Evolutionary conservation across 345 rosid genomes (phyloP).

Genomic region (Abelmoschus esculentus): DNA sequence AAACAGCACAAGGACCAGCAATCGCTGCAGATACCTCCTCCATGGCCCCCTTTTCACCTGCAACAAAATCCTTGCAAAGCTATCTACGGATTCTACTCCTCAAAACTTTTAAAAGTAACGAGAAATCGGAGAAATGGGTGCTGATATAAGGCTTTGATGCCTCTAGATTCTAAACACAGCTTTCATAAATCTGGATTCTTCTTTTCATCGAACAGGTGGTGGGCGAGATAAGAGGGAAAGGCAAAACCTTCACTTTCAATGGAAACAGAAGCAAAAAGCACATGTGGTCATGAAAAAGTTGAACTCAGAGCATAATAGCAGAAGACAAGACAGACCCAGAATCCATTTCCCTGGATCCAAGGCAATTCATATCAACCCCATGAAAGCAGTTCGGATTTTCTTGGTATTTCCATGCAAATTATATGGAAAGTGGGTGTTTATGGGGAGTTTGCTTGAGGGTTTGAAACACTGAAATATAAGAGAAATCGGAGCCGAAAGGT

Average conservation of each 20-base stretch:
- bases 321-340: slow-evolving; percentile 20
- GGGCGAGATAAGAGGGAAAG: neutral
- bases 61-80: neutral
- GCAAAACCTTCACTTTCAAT: neutral
- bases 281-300: neutral
- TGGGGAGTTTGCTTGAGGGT: neutral
- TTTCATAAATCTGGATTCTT: slow-evolving; percentile 11
- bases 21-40: slow-evolving; percentile 44
- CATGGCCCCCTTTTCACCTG: slow-evolving; percentile 23
- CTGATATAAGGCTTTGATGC: slow-evolving; percentile 2
- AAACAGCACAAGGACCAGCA: slow-evolving; percentile 48
- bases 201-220: neutral
- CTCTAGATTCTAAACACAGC: slow-evolving; percentile 5
- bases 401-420: neutral
- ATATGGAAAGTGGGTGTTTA: too few relatives aligned
- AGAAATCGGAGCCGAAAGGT: neutral
- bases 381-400: slow-evolving; percentile 11
- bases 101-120: neutral
- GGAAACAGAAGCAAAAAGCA: too few relatives aligned
- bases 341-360: slow-evolving; percentile 32
- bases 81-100: too few relatives aligned
- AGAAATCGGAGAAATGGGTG: neutral
- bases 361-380: slow-evolving; percentile 45
- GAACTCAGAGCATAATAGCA: slow-evolving; percentile 17
- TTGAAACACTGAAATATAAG: slow-evolving; percentile 4